Evolutionary conservation across 805 yeast genomes (phyloP).

Genomic region (Komagataella ulmi): DNA sequence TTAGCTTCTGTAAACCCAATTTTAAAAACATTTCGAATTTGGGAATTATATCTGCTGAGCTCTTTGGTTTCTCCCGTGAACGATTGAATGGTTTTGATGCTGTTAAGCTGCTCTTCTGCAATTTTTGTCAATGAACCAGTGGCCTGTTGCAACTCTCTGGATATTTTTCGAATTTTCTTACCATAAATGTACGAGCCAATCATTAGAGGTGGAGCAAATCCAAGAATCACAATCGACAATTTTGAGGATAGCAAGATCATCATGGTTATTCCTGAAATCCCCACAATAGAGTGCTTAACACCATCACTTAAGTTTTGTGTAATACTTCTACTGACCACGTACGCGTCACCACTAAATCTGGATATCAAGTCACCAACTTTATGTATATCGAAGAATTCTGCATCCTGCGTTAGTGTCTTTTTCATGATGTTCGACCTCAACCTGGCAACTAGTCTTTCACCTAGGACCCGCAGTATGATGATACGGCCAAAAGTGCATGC

Average conservation of each 20-base stretch:
- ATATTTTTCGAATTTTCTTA: slow-evolving; percentile 57
- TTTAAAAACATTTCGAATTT: slow-evolving; percentile 51
- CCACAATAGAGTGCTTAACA: slow-evolving; percentile 66
- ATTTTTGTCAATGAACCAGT: slow-evolving; percentile 82
- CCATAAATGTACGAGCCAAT: slow-evolving; percentile 79
- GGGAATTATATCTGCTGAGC: slow-evolving; percentile 58
- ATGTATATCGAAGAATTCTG: slow-evolving; percentile 80
- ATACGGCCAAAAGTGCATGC: slow-evolving; percentile 71
- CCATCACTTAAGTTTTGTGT: slow-evolving; percentile 91
- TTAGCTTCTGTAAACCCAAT: slow-evolving; percentile 74
- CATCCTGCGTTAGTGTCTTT: slow-evolving; percentile 73
- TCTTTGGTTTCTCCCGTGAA: slow-evolving; percentile 80
- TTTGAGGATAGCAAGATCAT: slow-evolving; percentile 79
- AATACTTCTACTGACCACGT: slow-evolving; percentile 74
- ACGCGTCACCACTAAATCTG: slow-evolving; percentile 78
- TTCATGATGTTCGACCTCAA: slow-evolving; percentile 67
- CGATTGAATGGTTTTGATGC: slow-evolving; percentile 78
- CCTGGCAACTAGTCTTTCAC: slow-evolving; percentile 80
- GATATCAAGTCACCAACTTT: slow-evolving; percentile 89
- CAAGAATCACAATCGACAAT: slow-evolving; percentile 62
- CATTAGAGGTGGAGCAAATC: slow-evolving; percentile 76
- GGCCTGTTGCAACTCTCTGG: slow-evolving; percentile 70
- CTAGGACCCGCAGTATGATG: slow-evolving; percentile 60
- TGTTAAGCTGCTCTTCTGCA: slow-evolving; percentile 82
- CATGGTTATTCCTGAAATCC: slow-evolving; percentile 78